These are phyloP conservation scores for Hygrocybe punicea DNA, from an alignment of 768 basidiomycete genomes.

Conservation along the genomic window DNA sequence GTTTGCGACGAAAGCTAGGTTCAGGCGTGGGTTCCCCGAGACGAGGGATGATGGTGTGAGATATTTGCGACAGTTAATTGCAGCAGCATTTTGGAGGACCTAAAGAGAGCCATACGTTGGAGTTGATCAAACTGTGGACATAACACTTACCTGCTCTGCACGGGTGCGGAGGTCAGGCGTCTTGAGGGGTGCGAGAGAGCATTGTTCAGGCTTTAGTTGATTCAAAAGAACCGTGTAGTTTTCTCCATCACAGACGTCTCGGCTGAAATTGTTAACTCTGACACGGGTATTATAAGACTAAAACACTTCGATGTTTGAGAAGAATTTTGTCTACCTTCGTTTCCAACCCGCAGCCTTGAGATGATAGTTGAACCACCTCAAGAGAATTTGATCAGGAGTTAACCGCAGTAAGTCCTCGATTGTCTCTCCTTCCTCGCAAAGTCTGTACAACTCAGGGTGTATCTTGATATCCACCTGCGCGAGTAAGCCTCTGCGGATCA, in stretches of 20 bases:
- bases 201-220: constrained; percentile 92
- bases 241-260: constrained; percentile 95
- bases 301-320: not conserved
- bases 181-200: constrained; percentile 87
- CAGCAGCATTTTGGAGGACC: constrained; percentile 91
- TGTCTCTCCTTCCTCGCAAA: constrained; percentile 96
- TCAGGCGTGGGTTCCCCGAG: constrained; percentile 92
- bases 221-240: constrained; percentile 96
- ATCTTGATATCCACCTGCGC: constrained; percentile 97
- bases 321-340: constrained; percentile 51
- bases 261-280: constrained; percentile 96
- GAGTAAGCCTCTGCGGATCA: constrained; percentile 91
- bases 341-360: constrained; percentile 93
- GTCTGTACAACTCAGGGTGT: constrained; percentile 92
- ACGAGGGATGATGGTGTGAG: constrained; percentile 88
- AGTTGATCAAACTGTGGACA: not conserved
- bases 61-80: constrained; percentile 94
- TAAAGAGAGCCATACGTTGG: constrained; percentile 17
- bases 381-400: constrained; percentile 93
- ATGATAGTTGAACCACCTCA: constrained; percentile 99
- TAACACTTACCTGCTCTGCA: constrained; percentile 65
- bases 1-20: constrained; percentile 97
- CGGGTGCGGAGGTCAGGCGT: constrained; percentile 77
- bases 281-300: not conserved
- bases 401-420: constrained; percentile 90